Evolutionary conservation across 257 asterid species (phyloP), one percentile per base, ranked within the genome.

Genomic region (Mitragyna speciosa): DNA sequence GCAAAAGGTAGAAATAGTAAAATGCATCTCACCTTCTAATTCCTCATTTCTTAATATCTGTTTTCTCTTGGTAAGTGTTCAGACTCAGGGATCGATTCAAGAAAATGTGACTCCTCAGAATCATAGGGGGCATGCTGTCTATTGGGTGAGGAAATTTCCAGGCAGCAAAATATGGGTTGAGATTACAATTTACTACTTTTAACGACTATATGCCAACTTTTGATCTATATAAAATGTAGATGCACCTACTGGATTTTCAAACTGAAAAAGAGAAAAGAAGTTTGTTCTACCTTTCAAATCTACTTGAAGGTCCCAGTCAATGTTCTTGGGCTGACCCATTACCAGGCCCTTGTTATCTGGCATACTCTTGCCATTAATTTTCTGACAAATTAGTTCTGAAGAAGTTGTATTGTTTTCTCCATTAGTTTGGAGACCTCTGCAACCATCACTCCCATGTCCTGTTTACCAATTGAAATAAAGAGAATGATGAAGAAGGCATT

Each of bases 261-360:
- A 1, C 31, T 4, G 6, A 71, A 73, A 43, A 48, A 67, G 45
- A 19, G 33, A 79, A 28, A 72, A 20, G 22, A 54, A 52, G 76
- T 30, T 6, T 52, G 15, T 72, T 24, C 31, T 81, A 73, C 84
- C 87, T 80, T 84, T 77, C 33, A 80, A 78, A 47, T 72, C 82
- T 11, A 71, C 76, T 83, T 54, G 70, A 79, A 80, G 80, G 56
- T 80, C 79, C 64, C 56, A 52, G 36, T 43, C 31, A 69, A 73
- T n/a, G 76, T 45, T 78, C 67, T 41, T 64, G 8, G 73, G 61
- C 1, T 31, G 24, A 28, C 31, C 68, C 56, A 45, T 59, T 54
- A 63, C 31, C 51, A 43, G 0, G 14, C 43, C 58, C 5, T 64
- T 15, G 36, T 26, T 36, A 31, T 67, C 16, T 33, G 49, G 31